Evolutionary conservation across 495 filamentous ascomycete genomes (phyloP).

Genomic region (Lophiostoma macrostomum): DNA sequence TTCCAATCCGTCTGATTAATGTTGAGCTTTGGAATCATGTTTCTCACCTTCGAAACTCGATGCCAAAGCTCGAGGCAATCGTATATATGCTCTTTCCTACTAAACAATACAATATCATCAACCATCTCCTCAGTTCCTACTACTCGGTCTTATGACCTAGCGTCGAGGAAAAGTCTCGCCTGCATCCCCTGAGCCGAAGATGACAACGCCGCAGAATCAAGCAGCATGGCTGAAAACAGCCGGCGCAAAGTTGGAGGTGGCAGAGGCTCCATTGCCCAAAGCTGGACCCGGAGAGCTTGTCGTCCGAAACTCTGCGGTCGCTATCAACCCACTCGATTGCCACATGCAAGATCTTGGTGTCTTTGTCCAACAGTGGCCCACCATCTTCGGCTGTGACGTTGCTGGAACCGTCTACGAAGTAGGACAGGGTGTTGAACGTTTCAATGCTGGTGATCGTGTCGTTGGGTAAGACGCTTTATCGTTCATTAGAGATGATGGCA

Average conservation of each 20-base stretch:
- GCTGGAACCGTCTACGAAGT: constrained; percentile 45
- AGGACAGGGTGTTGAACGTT: constrained; percentile 38
- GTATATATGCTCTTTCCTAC: too few relatives aligned
- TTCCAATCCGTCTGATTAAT: too few relatives aligned
- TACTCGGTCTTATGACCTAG: not conserved
- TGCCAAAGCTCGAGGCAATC: too few relatives aligned
- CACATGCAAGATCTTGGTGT: constrained; percentile 36
- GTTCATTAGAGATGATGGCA: not conserved
- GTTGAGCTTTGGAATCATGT: too few relatives aligned
- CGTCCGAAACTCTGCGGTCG: constrained; percentile 44
- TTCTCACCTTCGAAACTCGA: too few relatives aligned
- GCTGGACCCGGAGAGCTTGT: constrained; percentile 41
- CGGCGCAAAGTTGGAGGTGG: constrained; percentile 39
- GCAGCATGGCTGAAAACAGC: constrained; percentile 45
- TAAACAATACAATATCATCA: too few relatives aligned
- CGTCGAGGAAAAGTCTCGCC: not conserved
- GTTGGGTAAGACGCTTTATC: constrained; percentile 36
- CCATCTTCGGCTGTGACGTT: constrained; percentile 45
- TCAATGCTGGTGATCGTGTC: constrained; percentile 48
- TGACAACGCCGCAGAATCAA: constrained; percentile 38
- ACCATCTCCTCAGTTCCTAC: not conserved
- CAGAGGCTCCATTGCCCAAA: constrained; percentile 39
- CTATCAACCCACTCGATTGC: constrained; percentile 45
- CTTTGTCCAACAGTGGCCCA: constrained; percentile 37
- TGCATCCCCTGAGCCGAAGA: not conserved